A percentile compares a stretch with the other conserved stretches of the same genome.
Evolutionary conservation across 169 alveolate genomes (phyloP).

Genomic region (Plasmodium adleri): DNA sequence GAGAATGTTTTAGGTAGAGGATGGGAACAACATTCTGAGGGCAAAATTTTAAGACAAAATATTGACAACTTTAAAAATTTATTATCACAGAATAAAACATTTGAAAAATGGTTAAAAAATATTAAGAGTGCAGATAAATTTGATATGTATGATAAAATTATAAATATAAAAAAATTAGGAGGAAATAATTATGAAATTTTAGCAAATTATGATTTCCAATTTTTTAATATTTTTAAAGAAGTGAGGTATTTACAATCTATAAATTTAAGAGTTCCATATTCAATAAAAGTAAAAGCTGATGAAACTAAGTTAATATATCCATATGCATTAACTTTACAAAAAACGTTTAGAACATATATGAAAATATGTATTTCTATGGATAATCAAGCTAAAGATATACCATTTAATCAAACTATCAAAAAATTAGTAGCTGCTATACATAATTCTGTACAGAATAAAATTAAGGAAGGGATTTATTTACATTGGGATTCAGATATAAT

Average conservation of each 20-base stretch:
- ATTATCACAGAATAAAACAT: slow-evolving; percentile 87
- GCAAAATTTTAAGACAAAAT: slow-evolving; percentile 93
- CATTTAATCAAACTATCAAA: slow-evolving; percentile 49
- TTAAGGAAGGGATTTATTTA: slow-evolving; percentile 79
- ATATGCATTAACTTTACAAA: slow-evolving; percentile 85
- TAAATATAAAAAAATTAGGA: slow-evolving; percentile 71
- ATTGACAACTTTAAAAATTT: slow-evolving; percentile 92
- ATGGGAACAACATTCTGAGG: slow-evolving; percentile 95
- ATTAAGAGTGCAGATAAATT: slow-evolving; percentile 71
- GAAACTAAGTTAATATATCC: slow-evolving; percentile 95
- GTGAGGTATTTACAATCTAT: slow-evolving; percentile 87
- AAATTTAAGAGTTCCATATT: slow-evolving; percentile 90
- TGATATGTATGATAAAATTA: slow-evolving; percentile 73
- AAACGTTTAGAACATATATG: slow-evolving; percentile 90
- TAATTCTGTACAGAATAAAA: slow-evolving; percentile 74
- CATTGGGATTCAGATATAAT: slow-evolving; percentile 82
- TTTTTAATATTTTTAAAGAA: slow-evolving; percentile 80
- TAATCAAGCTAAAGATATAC: slow-evolving; percentile 46
- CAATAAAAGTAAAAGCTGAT: slow-evolving; percentile 91
- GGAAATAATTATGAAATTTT: slow-evolving; percentile 77
- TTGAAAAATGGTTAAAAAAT: slow-evolving; percentile 76
- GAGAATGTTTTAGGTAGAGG: slow-evolving; percentile 94
- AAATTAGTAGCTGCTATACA: slow-evolving; percentile 73
- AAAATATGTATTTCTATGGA: slow-evolving; percentile 71
- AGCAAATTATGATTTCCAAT: slow-evolving; percentile 80